Evolutionary conservation across 2,329 filamentous ascomycete genomes (phyloP).

Genomic region (Trichophyton benhamiae): DNA sequence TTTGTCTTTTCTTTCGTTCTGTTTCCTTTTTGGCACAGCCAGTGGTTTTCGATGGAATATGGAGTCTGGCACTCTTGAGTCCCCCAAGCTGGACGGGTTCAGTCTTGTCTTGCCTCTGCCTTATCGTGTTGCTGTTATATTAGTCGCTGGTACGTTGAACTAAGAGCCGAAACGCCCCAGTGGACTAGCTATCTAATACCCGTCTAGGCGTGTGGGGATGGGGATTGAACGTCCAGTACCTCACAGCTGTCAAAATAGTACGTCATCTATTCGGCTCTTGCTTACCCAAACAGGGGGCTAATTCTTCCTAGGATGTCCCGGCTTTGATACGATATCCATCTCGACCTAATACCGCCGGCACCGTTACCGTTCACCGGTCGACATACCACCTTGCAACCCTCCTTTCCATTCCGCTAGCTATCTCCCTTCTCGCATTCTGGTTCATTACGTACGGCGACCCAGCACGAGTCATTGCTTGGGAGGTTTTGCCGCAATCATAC

Average conservation of each 20-base stretch:
- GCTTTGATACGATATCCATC: conserved; percentile 74
- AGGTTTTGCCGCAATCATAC: conserved; percentile 77
- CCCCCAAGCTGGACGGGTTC: conserved; percentile 53
- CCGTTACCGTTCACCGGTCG: conserved; percentile 64
- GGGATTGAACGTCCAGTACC: conserved; percentile 81
- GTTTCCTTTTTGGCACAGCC: neutral
- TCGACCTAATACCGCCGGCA: conserved; percentile 51
- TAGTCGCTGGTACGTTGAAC: conserved; percentile 59
- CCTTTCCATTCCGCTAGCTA: conserved; percentile 56
- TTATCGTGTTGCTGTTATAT: conserved; percentile 73
- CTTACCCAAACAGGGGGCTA: conserved; percentile 10
- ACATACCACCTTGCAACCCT: conserved; percentile 75
- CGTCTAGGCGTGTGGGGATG: conserved; percentile 79
- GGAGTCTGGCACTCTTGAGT: conserved; percentile 30
- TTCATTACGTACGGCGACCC: conserved; percentile 58
- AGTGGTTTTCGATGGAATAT: conserved; percentile 23
- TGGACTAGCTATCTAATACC: neutral
- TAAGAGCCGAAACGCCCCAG: neutral
- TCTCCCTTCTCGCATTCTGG: conserved; percentile 77
- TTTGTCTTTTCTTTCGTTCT: neutral
- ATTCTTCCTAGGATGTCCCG: conserved; percentile 54
- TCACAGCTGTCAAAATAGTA: conserved; percentile 64
- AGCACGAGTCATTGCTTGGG: conserved; percentile 59
- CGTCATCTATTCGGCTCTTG: conserved; percentile 15
- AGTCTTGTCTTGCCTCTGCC: conserved; percentile 77